phyloP scores from a whole-genome alignment of 2,329 filamentous ascomycete genomes.

The Diaporthe destruens region DNA sequence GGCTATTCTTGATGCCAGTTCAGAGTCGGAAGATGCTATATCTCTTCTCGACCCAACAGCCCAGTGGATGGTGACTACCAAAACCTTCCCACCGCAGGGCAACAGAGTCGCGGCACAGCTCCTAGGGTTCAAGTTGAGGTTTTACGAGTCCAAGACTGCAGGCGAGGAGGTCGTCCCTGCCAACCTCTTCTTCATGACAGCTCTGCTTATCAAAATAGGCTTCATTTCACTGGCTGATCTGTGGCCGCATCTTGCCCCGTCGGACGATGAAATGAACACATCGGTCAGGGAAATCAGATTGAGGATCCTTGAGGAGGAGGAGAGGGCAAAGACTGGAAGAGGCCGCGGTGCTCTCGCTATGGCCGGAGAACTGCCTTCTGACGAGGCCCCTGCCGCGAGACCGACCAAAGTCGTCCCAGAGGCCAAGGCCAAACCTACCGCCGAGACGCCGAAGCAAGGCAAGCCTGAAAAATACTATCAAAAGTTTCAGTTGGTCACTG shows the following conservation, averaged over 20 bases:
- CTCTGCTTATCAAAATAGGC: conserved; percentile 94
- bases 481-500: conserved; percentile 86
- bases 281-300: conserved; percentile 75
- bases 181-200: conserved; percentile 92
- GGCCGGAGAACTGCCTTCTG: conserved; percentile 89
- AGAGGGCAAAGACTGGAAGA: conserved; percentile 77
- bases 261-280: conserved; percentile 85
- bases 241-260: conserved; percentile 90
- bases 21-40: conserved; percentile 54
- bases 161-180: conserved; percentile 85
- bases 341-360: conserved; percentile 86
- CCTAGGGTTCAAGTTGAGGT: conserved; percentile 95
- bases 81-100: conserved; percentile 84
- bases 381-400: conserved; percentile 68
- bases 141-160: conserved; percentile 87
- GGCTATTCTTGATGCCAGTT: conserved; percentile 54
- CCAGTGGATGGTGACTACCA: conserved; percentile 84
- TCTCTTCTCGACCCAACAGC: conserved; percentile 68
- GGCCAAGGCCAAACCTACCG: conserved; percentile 68
- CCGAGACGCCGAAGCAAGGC: conserved; percentile 23
- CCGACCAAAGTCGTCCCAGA: conserved; percentile 64
- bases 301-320: conserved; percentile 83
- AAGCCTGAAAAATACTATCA: conserved; percentile 72
- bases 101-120: conserved; percentile 95
- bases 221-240: conserved; percentile 94